These are phyloP conservation scores for Dendrobium officinale DNA, from an alignment of 106 monocot genomes.

Conservation along the genomic window DNA sequence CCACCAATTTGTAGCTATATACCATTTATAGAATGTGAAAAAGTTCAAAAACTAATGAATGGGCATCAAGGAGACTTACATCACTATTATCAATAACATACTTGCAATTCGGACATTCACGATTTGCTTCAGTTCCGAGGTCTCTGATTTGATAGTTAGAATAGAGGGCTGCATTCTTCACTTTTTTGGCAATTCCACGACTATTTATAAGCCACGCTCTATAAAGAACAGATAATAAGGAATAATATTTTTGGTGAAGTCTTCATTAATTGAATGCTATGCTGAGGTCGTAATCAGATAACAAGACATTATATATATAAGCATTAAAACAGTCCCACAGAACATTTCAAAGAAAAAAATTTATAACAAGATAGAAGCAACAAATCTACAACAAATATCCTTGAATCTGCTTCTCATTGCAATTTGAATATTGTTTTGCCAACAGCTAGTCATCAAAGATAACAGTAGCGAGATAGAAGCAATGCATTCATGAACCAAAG, in stretches of 20 bases:
- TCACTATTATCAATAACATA: conserved; percentile 86
- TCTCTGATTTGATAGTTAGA: conserved; percentile 52
- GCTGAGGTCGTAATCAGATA: background rate
- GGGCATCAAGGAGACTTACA: conserved; percentile 40
- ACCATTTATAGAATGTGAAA: background rate
- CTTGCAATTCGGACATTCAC: conserved; percentile 91
- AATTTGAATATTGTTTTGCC: background rate
- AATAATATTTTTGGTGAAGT: background rate
- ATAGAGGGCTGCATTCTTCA: conserved; percentile 53
- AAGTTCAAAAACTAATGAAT: background rate
- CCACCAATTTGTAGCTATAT: background rate
- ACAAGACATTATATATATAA: background rate
- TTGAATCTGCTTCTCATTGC: background rate
- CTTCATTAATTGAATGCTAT: background rate
- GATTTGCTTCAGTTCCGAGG: conserved; percentile 42
- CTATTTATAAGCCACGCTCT: conserved; percentile 85
- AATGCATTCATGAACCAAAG: too few species aligned
- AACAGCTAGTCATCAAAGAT: background rate
- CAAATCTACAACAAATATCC: background rate
- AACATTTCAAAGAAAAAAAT: background rate
- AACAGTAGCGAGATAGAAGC: too few species aligned
- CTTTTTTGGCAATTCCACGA: conserved; percentile 82
- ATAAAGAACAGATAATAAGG: background rate
- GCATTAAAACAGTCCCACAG: background rate
- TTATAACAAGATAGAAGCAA: background rate